Conservation (phyloP, 1,284 basidiomycete genomes). For the Thecaphora thlaspeos region DNA sequence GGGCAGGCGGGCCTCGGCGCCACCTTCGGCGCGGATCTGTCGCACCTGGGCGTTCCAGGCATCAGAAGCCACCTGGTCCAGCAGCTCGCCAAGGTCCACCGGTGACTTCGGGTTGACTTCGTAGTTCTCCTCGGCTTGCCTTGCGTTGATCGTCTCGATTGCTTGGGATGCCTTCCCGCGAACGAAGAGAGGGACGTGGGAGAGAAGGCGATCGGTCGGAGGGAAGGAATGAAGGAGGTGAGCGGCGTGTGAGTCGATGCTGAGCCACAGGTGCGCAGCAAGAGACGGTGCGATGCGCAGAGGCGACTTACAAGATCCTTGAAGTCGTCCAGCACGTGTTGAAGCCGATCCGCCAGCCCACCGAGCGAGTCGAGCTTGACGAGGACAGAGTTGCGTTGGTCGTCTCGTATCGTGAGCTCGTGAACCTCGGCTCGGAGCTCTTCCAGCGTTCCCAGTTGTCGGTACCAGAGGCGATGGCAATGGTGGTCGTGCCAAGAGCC, state of each 20-base stretch:
- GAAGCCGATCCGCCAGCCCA: slow-evolving; percentile 28
- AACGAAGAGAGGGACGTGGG: too few relatives aligned
- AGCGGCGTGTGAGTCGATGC: too few relatives aligned
- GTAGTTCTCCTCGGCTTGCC: slow-evolving; percentile 16
- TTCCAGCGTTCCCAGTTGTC: slow-evolving; percentile 23
- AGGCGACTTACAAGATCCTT: slow-evolving; percentile 25
- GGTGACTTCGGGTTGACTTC: slow-evolving; percentile 18
- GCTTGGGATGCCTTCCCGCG: too few relatives aligned
- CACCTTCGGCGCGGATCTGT: slow-evolving; percentile 31
- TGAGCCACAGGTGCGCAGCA: too few relatives aligned
- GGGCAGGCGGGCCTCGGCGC: slow-evolving; percentile 34
- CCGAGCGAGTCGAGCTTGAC: slow-evolving; percentile 17
- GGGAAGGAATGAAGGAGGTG: too few relatives aligned
- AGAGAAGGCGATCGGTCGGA: too few relatives aligned
- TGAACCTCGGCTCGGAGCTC: slow-evolving; percentile 16
- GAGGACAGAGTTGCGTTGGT: slow-evolving; percentile 9
- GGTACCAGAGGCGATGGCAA: too few relatives aligned
- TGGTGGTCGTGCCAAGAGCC: too few relatives aligned
- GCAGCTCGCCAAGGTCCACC: slow-evolving; percentile 28
- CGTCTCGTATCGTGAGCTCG: slow-evolving; percentile 3
- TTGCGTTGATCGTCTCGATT: slow-evolving; percentile 22
- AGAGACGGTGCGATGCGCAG: too few relatives aligned
- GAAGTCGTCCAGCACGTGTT: slow-evolving; percentile 28
- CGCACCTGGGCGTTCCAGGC: slow-evolving; percentile 32
- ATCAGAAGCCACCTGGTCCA: slow-evolving; percentile 25